These are phyloP conservation scores for Fomes fomentarius DNA, from an alignment of 1,284 basidiomycete genomes.

Conservation along the genomic window DNA sequence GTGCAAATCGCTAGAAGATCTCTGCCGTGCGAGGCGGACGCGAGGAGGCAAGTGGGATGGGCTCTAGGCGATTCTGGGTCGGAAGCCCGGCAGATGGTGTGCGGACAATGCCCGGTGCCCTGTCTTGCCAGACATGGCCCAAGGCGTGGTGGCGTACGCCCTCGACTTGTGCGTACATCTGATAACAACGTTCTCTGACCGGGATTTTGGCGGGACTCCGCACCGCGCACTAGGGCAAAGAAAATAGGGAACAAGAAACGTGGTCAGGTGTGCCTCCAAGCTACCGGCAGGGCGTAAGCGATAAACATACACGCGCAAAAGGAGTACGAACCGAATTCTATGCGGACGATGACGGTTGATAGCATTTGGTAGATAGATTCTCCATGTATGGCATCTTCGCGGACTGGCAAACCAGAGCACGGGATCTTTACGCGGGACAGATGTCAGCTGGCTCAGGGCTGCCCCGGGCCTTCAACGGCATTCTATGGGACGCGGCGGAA, in stretches of 20 bases:
- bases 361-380: constrained; percentile 19
- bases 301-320: constrained; percentile 3
- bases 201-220: constrained; percentile 4
- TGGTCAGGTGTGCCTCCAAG: constrained; percentile 20
- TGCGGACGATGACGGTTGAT: constrained; percentile 25
- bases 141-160: constrained; percentile 13
- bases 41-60: constrained; percentile 10
- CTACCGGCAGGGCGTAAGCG: constrained; percentile 13
- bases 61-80: constrained; percentile 20
- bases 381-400: constrained; percentile 16
- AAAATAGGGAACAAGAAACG: not conserved
- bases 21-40: constrained; percentile 10
- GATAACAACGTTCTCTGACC: constrained; percentile 21
- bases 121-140: constrained; percentile 4
- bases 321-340: constrained; percentile 15
- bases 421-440: constrained; percentile 11
- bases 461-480: constrained; percentile 4
- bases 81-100: constrained; percentile 1
- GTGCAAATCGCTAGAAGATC: constrained; percentile 22
- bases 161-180: constrained; percentile 15
- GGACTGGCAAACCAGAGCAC: constrained; percentile 3
- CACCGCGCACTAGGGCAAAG: constrained; percentile 1
- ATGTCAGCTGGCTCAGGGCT: constrained; percentile 18
- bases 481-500: not conserved
- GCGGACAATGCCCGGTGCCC: constrained; percentile 12